Conservation (phyloP, 441 rosid species). For the Populus hybrid region DNA sequence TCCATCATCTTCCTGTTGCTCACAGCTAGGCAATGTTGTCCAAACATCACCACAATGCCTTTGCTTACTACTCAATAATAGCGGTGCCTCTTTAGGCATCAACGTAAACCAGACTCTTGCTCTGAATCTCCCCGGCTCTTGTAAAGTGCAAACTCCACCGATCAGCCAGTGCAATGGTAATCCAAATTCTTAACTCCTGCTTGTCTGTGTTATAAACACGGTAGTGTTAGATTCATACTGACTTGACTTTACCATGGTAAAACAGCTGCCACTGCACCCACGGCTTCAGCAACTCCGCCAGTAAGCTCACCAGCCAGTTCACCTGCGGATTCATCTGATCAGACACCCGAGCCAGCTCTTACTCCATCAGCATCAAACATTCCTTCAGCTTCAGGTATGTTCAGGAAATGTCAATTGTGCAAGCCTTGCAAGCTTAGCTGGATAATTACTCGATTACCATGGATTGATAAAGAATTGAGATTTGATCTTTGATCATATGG, state of each 20-base stretch:
- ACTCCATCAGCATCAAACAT: conserved; percentile 23
- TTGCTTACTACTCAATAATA: background rate
- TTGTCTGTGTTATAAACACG: background rate
- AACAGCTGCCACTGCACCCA: conserved; percentile 29
- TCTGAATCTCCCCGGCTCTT: conserved; percentile 16
- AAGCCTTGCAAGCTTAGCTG: background rate
- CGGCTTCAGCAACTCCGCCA: conserved; percentile 27
- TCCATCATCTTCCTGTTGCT: conserved; percentile 19
- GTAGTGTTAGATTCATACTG: background rate
- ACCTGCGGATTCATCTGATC: conserved; percentile 26
- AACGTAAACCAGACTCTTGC: conserved; percentile 19
- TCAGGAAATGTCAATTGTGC: background rate
- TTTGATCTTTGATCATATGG: background rate
- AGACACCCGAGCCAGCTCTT: conserved; percentile 29
- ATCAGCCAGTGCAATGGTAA: conserved; percentile 20
- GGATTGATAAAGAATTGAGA: background rate
- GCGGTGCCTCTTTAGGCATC: conserved; percentile 15
- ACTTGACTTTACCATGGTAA: background rate
- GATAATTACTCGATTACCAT: background rate
- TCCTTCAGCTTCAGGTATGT: conserved; percentile 29
- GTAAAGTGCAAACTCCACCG: conserved; percentile 20
- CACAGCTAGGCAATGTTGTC: conserved; percentile 8
- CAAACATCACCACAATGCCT: too few relatives aligned
- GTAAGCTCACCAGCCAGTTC: conserved; percentile 28
- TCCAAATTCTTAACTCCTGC: background rate